phyloP scores from a whole-genome alignment of 225 moss, liverwort and hornwort species.

The Pseudisothecium myosuroides region DNA sequence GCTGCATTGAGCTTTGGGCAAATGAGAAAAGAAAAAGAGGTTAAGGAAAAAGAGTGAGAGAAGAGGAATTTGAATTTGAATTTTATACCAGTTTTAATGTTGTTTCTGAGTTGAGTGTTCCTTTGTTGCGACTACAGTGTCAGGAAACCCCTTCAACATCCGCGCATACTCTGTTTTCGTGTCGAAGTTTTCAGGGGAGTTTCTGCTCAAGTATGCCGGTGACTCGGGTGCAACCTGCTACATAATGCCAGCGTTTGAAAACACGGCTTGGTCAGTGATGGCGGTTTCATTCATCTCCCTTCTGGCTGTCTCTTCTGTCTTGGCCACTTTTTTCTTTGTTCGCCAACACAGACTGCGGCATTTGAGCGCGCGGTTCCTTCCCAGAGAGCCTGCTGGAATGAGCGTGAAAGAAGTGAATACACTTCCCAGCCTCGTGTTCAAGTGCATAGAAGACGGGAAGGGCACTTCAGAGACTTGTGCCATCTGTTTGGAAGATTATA shows the following conservation, averaged over 20 bases:
- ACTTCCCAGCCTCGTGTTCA: constrained; percentile 69
- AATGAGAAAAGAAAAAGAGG: not conserved
- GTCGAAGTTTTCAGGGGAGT: constrained; percentile 50
- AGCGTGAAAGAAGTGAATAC: constrained; percentile 70
- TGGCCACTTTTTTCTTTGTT: constrained; percentile 90
- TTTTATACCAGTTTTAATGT: not conserved
- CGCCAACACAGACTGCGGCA: constrained; percentile 64
- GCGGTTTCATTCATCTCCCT: constrained; percentile 81
- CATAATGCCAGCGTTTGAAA: constrained; percentile 82
- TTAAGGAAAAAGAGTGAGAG: not conserved
- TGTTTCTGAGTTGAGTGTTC: not conserved
- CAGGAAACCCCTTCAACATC: constrained; percentile 54
- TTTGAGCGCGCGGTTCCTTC: constrained; percentile 39
- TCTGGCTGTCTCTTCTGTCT: constrained; percentile 70
- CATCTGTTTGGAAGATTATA: constrained; percentile 88
- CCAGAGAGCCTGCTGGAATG: constrained; percentile 66
- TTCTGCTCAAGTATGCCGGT: constrained; percentile 46
- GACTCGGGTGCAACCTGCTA: constrained; percentile 57
- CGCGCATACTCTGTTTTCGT: constrained; percentile 63
- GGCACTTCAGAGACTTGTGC: constrained; percentile 85
- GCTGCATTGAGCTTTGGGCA: not conserved
- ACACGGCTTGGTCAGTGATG: constrained; percentile 95
- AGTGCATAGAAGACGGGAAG: constrained; percentile 53
- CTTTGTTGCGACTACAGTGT: constrained; percentile 42
- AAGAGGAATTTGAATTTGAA: not conserved